Conservation (phyloP, 2,329 filamentous ascomycete genomes). For the Fusarium longipes region DNA sequence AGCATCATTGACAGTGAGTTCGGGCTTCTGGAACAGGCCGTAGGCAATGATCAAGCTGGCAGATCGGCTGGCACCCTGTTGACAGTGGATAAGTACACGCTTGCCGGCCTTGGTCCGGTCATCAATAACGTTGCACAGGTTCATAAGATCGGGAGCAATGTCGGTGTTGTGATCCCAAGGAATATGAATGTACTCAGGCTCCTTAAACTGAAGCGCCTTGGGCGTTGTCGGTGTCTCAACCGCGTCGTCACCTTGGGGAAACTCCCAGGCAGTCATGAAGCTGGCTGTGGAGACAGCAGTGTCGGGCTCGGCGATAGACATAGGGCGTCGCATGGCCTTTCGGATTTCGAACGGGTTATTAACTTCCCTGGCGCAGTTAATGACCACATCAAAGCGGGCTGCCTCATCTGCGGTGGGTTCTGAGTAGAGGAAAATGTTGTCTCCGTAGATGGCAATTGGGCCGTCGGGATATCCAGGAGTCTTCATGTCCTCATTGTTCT, state of each 20-base stretch:
- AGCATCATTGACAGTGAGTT: constrained; percentile 82
- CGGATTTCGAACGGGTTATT: constrained; percentile 74
- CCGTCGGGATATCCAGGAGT: constrained; percentile 85
- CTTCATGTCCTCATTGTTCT: constrained; percentile 82
- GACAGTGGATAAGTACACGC: constrained; percentile 84
- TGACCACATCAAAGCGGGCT: constrained; percentile 80
- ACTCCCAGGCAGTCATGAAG: constrained; percentile 71
- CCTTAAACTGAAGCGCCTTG: constrained; percentile 61
- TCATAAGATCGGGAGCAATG: constrained; percentile 80
- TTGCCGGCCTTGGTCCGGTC: constrained; percentile 77
- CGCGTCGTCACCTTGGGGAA: constrained; percentile 55
- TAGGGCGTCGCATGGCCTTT: constrained; percentile 45
- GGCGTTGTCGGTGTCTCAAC: constrained; percentile 65
- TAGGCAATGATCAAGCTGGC: constrained; percentile 89
- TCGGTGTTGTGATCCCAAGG: constrained; percentile 91
- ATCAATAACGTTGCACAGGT: constrained; percentile 80
- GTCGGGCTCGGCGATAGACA: constrained; percentile 57
- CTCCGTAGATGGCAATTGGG: constrained; percentile 83
- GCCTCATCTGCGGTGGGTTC: constrained; percentile 84
- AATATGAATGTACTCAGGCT: constrained; percentile 87
- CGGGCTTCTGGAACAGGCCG: constrained; percentile 81
- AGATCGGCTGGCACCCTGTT: constrained; percentile 86
- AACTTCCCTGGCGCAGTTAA: constrained; percentile 87
- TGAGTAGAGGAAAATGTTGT: constrained; percentile 81
- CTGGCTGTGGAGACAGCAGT: constrained; percentile 69